These are phyloP conservation scores for Caryopteris hybrid DNA, from an alignment of 305 asterid genomes.

Conservation along the genomic window DNA sequence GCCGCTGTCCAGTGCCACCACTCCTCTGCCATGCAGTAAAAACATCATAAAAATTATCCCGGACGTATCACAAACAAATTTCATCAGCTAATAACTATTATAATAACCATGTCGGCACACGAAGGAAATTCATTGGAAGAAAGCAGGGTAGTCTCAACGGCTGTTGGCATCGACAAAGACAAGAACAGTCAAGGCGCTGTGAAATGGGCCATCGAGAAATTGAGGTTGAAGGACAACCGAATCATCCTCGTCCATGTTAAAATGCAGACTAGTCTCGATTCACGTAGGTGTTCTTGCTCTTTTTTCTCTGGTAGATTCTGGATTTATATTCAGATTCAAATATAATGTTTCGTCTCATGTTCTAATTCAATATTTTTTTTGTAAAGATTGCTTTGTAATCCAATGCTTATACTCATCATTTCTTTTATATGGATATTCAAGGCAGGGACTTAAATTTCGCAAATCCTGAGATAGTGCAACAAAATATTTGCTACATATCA, in stretches of 20 bases:
- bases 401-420: no score
- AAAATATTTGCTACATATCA: not conserved
- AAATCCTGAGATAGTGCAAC: no score
- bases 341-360: not conserved
- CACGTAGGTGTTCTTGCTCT: conserved; percentile 40
- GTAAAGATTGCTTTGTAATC: not conserved
- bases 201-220: conserved; percentile 77
- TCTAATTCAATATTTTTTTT: not conserved
- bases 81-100: not conserved
- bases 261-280: conserved; percentile 22
- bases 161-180: conserved; percentile 76
- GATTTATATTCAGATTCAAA: no score
- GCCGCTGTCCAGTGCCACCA: conserved; percentile 23
- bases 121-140: conserved; percentile 20
- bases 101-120: not conserved
- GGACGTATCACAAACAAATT: not conserved
- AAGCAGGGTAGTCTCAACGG: conserved; percentile 25
- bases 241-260: conserved; percentile 65
- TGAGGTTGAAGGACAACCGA: conserved; percentile 32
- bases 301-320: not conserved
- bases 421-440: not conserved
- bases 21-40: conserved; percentile 18
- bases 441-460: not conserved
- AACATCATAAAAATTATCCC: not conserved
- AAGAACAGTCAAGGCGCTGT: conserved; percentile 80